phyloP scores from a whole-genome alignment of 2,329 filamentous ascomycete species.

The Sphaerulina vaccinii region DNA sequence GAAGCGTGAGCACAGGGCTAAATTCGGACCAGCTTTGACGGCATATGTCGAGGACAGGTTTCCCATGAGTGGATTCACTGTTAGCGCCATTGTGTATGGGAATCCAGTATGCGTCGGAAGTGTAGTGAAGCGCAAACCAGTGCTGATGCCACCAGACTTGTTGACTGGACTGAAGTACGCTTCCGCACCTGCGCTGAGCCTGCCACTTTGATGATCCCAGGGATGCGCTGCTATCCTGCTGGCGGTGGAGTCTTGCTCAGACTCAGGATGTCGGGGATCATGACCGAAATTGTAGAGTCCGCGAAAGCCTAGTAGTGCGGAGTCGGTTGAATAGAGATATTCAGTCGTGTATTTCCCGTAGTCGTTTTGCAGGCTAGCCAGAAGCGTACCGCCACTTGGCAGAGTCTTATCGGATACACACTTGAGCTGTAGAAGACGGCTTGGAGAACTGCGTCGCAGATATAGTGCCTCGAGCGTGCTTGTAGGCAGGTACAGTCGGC shows the following conservation, averaged over 20 bases:
- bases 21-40: conserved; percentile 77
- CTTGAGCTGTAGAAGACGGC: conserved; percentile 75
- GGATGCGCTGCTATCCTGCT: conserved; percentile 25
- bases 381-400: conserved; percentile 71
- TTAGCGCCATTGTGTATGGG: conserved; percentile 89
- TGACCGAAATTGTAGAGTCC: conserved; percentile 93
- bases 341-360: conserved; percentile 84
- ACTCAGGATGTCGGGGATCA: conserved; percentile 51
- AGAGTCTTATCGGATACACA: conserved; percentile 71
- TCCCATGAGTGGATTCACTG: conserved; percentile 90
- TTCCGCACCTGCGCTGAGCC: conserved; percentile 88
- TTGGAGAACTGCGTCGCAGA: conserved; percentile 72
- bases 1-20: conserved; percentile 85
- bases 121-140: conserved; percentile 86
- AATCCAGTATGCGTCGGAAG: conserved; percentile 77
- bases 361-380: conserved; percentile 77
- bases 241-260: not conserved
- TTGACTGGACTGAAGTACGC: conserved; percentile 94
- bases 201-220: conserved; percentile 66
- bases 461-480: conserved; percentile 85
- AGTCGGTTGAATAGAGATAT: conserved; percentile 88
- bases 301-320: conserved; percentile 79
- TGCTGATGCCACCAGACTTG: conserved; percentile 87
- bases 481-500: conserved; percentile 76
- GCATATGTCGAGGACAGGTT: conserved; percentile 90